These are phyloP conservation scores for Plasmodium vivax DNA, from an alignment of 169 alveolate genomes.

Conservation along the genomic window DNA sequence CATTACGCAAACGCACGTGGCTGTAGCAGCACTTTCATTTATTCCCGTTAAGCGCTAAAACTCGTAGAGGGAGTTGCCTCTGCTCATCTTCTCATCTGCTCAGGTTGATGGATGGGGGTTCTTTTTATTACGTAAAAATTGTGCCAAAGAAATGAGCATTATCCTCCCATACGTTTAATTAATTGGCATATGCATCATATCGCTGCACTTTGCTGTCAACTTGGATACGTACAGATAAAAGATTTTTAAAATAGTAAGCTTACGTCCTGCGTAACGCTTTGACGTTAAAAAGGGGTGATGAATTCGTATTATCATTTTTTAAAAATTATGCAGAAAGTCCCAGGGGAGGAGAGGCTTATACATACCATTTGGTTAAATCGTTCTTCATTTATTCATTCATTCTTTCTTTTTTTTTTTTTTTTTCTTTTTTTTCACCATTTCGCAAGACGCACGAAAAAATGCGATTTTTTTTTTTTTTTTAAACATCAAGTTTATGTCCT, in stretches of 20 bases:
- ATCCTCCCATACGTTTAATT: background rate
- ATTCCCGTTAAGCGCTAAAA: background rate
- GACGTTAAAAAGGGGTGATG: background rate
- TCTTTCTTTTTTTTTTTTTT: background rate
- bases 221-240: background rate
- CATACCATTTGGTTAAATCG: background rate
- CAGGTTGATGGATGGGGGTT: background rate
- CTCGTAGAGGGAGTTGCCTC: background rate
- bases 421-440: background rate
- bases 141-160: background rate
- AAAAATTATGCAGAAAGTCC: background rate
- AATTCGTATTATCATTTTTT: background rate
- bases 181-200: background rate
- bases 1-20: background rate
- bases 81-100: background rate
- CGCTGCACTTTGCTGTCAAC: background rate
- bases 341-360: background rate
- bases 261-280: background rate
- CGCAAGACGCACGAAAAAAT: constrained; percentile 1
- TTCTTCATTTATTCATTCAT: background rate
- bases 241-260: background rate
- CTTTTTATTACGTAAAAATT: no score
- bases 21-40: background rate
- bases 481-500: background rate
- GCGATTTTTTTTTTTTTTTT: background rate